These are phyloP conservation scores for Boletus huronensis DNA, from an alignment of 768 basidiomycete genomes.

Conservation along the genomic window DNA sequence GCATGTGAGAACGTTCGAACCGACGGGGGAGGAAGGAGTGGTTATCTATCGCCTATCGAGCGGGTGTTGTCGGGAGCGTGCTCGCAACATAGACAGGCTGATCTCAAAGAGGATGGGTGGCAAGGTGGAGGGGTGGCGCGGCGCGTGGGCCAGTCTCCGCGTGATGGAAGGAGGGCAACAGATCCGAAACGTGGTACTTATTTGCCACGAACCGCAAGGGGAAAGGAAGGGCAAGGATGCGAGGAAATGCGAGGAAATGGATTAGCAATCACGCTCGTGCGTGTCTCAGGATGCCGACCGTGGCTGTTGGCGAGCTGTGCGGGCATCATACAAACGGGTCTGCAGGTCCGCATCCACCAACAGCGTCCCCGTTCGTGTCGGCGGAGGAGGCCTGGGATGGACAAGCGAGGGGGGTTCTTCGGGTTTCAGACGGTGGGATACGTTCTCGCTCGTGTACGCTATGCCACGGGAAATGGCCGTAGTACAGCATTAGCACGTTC, in stretches of 20 bases:
- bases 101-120: neutral
- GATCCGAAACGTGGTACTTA: constrained; percentile 18
- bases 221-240: constrained; percentile 3
- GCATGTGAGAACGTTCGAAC: constrained; percentile 7
- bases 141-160: neutral
- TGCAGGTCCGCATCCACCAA: too few species aligned
- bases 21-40: neutral
- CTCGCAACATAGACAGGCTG: neutral
- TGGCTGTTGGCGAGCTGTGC: constrained; percentile 20
- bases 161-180: constrained; percentile 5
- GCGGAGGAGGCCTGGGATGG: constrained; percentile 4
- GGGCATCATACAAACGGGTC: constrained; percentile 8
- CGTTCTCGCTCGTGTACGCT: too few species aligned
- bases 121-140: constrained; percentile 4
- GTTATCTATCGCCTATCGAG: neutral
- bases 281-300: constrained; percentile 19
- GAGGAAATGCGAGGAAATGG: constrained; percentile 4
- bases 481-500: neutral
- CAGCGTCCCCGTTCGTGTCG: constrained; percentile 1
- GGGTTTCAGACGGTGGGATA: neutral
- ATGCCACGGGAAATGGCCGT: neutral
- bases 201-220: constrained; percentile 12
- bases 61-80: neutral
- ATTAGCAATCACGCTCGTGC: constrained; percentile 4
- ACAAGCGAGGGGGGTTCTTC: neutral